Evolutionary conservation across 169 alveolate species (phyloP).

Genomic region (Plasmodium sp.): DNA sequence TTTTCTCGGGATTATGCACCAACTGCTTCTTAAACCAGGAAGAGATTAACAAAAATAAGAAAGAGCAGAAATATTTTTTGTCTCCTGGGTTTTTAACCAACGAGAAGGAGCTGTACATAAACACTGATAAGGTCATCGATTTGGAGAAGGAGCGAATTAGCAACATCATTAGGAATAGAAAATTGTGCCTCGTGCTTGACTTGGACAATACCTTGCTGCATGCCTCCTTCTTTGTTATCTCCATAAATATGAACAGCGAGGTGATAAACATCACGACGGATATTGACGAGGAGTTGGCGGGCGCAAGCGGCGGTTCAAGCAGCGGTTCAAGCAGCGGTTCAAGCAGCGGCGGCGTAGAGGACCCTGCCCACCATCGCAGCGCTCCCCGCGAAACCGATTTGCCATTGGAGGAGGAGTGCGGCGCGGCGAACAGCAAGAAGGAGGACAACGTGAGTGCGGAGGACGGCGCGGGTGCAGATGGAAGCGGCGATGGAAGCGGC

Average conservation of each 20-base stretch:
- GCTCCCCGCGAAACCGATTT: not conserved
- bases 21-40: slow-evolving; percentile 55
- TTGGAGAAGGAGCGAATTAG: slow-evolving; percentile 78
- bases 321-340: not conserved
- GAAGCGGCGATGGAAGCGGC: not conserved
- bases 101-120: slow-evolving; percentile 73
- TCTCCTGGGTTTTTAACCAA: slow-evolving; percentile 82
- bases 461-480: not conserved
- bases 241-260: slow-evolving; percentile 27
- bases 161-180: slow-evolving; percentile 75
- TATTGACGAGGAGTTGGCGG: slow-evolving; percentile 26
- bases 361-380: not conserved
- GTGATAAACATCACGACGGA: slow-evolving; percentile 54
- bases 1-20: slow-evolving; percentile 60
- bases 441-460: not conserved
- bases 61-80: slow-evolving; percentile 41
- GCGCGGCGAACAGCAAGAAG: not conserved
- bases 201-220: slow-evolving; percentile 87
- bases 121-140: slow-evolving; percentile 74
- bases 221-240: slow-evolving; percentile 77
- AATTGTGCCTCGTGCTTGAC: slow-evolving; percentile 86
- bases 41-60: slow-evolving; percentile 35
- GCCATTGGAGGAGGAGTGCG: not conserved
- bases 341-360: not conserved
- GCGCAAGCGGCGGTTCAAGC: not conserved